Evolutionary conservation across 306 rosid genomes (phyloP), one percentile per base, ranked within the genome.

Genomic region (Quercus parvula): DNA sequence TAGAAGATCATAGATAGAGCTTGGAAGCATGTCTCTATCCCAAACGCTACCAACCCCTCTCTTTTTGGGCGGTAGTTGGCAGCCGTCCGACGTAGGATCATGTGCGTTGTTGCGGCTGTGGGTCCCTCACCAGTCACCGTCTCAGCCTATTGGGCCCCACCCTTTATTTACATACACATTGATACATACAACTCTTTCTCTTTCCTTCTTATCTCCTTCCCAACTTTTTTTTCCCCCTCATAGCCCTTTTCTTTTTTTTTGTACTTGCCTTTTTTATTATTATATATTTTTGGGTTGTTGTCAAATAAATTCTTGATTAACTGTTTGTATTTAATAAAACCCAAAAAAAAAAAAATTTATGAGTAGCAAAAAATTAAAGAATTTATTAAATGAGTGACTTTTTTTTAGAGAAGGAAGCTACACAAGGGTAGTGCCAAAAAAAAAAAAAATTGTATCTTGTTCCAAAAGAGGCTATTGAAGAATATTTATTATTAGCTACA

Each of bases 101-200:
- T 87, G 94, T 89, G 93, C 84, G 67, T 49, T 81, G 91, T 84
- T 90, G 86, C 92, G 90, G 92, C 90, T 84, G 79, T 68, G 91
- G 92, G 89, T 25, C 90, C 92, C 33, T 31, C 55, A 27, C 25
- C 63, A 57, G 81, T 85, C 80, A 81, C 84, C 52, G 18, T 80
- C 77, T 38, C 58, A 76, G 70, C 71, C 24, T 8, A 5, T 5
- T 73, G 87, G 89, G 75, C 24, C 90, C 92, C 85, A 0, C 78
- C 22, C 52, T 56, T 35, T 56, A 31, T 49, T 76, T 77, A 79
- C 51, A 51, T 31, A 14, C 17, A 3, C 54, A 70, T 57, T 59
- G 46, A 41, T 8, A 7, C 3, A 2, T 41, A 41, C 57, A 46
- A 6, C 62, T 27, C 49, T 58, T 12, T 58, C 51, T 62, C 6